Percentiles rank a stretch among this genome's conserved stretches.
Conservation (phyloP, 306 rosid species). For the Corylus avellana region DNA sequence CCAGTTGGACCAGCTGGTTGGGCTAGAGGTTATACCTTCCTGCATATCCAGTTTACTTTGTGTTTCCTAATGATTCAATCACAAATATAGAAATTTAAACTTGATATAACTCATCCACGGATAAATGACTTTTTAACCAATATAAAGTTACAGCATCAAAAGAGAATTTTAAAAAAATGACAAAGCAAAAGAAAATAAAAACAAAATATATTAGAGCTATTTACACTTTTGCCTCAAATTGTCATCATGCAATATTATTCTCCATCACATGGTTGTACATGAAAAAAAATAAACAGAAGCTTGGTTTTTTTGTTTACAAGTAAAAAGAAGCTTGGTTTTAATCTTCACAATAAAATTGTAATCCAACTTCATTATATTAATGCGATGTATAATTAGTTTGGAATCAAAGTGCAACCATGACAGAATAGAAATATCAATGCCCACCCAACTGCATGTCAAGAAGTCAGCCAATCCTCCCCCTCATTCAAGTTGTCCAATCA, state of each 20-base stretch:
- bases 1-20: neutral
- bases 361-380: neutral
- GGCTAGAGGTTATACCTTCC: neutral
- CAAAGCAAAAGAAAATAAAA: slow-evolving; percentile 1
- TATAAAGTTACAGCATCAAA: neutral
- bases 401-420: neutral
- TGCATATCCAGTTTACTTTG: neutral
- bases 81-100: neutral
- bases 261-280: neutral
- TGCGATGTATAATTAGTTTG: neutral
- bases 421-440: neutral
- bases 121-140: neutral
- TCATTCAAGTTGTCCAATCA: neutral
- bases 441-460: neutral
- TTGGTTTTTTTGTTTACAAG: neutral
- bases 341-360: neutral
- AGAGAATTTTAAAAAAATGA: neutral
- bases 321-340: neutral
- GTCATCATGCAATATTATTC: neutral
- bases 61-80: neutral
- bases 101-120: neutral
- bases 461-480: neutral
- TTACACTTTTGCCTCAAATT: neutral
- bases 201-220: neutral
- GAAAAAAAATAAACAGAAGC: neutral